These are phyloP conservation scores for Geoglossum glabrum DNA, from an alignment of 495 filamentous ascomycete genomes.

Conservation along the genomic window DNA sequence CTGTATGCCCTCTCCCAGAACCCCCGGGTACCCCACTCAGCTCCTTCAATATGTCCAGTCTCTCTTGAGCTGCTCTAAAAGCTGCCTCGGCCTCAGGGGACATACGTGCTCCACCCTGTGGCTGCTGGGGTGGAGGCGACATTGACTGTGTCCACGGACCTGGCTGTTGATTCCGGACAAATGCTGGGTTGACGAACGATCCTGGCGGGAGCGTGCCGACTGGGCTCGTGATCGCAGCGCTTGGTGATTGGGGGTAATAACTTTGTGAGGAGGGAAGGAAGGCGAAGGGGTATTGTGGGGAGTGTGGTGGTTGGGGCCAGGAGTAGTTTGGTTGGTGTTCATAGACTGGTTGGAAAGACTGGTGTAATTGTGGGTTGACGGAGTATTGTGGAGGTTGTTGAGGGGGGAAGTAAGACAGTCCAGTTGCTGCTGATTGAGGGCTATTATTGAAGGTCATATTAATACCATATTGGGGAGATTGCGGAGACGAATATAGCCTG, in stretches of 20 bases:
- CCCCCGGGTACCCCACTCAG: constrained; percentile 7
- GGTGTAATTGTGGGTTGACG: neutral
- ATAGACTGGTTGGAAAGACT: neutral
- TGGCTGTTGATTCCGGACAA: constrained; percentile 31
- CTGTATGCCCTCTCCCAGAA: neutral
- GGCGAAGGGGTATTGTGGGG: neutral
- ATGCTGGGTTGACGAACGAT: constrained; percentile 44
- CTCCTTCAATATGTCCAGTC: constrained; percentile 26
- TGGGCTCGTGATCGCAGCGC: constrained; percentile 8
- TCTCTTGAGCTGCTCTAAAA: constrained; percentile 20
- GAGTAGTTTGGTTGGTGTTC: neutral
- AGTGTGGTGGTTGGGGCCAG: neutral
- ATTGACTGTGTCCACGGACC: constrained; percentile 16
- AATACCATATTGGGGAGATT: neutral
- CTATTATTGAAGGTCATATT: neutral
- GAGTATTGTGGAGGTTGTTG: neutral
- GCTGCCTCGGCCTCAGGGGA: constrained; percentile 6
- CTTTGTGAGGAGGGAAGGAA: constrained; percentile 3
- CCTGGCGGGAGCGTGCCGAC: constrained; percentile 21
- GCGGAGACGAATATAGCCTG: neutral
- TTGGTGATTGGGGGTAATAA: neutral
- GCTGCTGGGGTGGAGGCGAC: constrained; percentile 11
- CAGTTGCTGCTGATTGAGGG: neutral
- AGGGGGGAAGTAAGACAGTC: neutral
- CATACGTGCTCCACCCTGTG: constrained; percentile 17